Percentiles rank a stretch among this genome's conserved stretches.
phyloP scores from a whole-genome alignment of 768 basidiomycete species.

The Suillus lakei region DNA sequence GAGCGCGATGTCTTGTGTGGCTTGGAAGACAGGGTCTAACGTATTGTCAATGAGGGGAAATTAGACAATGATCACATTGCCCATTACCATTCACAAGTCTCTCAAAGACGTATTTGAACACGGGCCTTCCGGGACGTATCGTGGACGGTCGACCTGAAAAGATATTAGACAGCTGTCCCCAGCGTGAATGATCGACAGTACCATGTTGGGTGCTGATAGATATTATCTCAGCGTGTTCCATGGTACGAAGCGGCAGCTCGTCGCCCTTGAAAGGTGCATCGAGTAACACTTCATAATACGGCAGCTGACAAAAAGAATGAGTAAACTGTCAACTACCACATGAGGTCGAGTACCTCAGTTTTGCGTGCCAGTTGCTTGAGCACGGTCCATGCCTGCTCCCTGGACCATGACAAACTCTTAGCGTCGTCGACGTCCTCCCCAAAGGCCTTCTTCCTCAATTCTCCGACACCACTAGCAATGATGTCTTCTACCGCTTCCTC shows the following conservation, averaged over 20 bases:
- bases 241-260: conserved; percentile 74
- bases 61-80: neutral
- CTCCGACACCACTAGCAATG: conserved; percentile 74
- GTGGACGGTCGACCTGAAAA: conserved; percentile 75
- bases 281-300: conserved; percentile 81
- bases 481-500: conserved; percentile 92
- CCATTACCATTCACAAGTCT: conserved; percentile 71
- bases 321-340: conserved; percentile 25
- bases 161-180: neutral
- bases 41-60: conserved; percentile 4
- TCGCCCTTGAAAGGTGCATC: conserved; percentile 94
- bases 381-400: conserved; percentile 88
- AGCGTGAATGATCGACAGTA: conserved; percentile 27
- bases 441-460: conserved; percentile 89
- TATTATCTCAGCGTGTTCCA: conserved; percentile 92
- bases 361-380: conserved; percentile 72
- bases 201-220: conserved; percentile 78
- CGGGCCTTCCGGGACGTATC: conserved; percentile 90
- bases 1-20: conserved; percentile 79
- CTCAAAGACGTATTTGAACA: conserved; percentile 86
- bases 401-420: conserved; percentile 80
- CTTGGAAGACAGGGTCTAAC: conserved; percentile 76
- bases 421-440: conserved; percentile 92
- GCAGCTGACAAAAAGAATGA: conserved; percentile 50
- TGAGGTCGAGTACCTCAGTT: conserved; percentile 53